phyloP scores from a whole-genome alignment of 2,329 filamentous ascomycete species.

The Fusarium brevicatenulatum region DNA sequence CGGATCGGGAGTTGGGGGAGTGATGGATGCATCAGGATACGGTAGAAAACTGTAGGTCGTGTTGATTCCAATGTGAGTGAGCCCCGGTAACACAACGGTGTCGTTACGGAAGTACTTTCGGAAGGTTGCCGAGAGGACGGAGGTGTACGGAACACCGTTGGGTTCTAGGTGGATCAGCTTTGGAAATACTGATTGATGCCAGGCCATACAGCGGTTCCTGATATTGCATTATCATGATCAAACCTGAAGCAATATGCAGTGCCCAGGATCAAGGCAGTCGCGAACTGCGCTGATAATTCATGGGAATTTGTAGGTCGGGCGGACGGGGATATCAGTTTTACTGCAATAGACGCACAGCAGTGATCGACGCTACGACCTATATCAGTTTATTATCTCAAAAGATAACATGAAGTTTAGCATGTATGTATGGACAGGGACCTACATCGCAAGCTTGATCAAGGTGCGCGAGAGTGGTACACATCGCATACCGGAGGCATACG shows the following conservation, averaged over 20 bases:
- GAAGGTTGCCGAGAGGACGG: conserved; percentile 45
- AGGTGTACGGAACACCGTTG: conserved; percentile 39
- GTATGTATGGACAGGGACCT: background rate
- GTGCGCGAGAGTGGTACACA: conserved; percentile 14
- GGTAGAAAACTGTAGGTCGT: background rate
- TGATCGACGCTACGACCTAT: conserved; percentile 12
- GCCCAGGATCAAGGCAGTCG: conserved; percentile 10
- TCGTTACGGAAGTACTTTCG: conserved; percentile 30
- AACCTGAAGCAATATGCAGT: conserved; percentile 3
- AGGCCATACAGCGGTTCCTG: conserved; percentile 7
- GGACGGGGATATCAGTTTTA: background rate
- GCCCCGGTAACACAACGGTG: conserved; percentile 16
- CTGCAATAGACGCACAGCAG: conserved; percentile 8
- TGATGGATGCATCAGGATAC: conserved; percentile 1
- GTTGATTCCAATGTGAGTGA: conserved; percentile 21
- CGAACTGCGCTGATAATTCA: conserved; percentile 15
- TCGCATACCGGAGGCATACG: conserved; percentile 32
- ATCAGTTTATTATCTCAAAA: conserved; percentile 18
- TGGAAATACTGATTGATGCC: conserved; percentile 3
- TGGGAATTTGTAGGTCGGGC: conserved; percentile 21
- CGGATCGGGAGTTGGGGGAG: conserved; percentile 39
- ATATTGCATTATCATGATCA: conserved; percentile 7
- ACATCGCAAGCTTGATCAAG: conserved; percentile 3
- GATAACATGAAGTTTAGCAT: background rate
- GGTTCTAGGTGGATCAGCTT: background rate